These are phyloP conservation scores for Colletotrichum kahawae DNA, from an alignment of 2,329 filamentous ascomycete species.

Conservation along the genomic window DNA sequence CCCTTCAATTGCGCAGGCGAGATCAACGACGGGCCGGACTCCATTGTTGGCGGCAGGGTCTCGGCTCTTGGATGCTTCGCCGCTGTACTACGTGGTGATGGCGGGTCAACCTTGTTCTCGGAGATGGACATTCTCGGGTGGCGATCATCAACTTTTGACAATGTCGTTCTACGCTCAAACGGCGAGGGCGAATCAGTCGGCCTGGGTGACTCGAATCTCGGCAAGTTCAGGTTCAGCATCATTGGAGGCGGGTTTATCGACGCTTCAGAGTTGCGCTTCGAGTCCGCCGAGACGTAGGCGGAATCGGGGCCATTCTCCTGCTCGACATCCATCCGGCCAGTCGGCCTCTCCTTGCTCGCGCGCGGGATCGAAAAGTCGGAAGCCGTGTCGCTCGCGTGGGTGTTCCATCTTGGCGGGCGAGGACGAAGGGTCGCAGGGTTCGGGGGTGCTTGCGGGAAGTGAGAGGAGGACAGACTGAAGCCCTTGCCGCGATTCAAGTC, in stretches of 20 bases:
- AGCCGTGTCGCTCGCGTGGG: constrained; percentile 49
- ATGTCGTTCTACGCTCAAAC: constrained; percentile 35
- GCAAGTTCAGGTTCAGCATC: constrained; percentile 36
- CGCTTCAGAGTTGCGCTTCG: constrained; percentile 56
- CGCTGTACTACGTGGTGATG: constrained; percentile 30
- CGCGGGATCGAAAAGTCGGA: constrained; percentile 32
- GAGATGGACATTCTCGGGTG: constrained; percentile 62
- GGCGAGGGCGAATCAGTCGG: constrained; percentile 36
- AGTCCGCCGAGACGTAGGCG: constrained; percentile 59
- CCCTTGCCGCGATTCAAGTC: constrained; percentile 62
- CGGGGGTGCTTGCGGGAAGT: constrained; percentile 45
- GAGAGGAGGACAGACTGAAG: constrained; percentile 53
- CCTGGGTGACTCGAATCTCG: constrained; percentile 46
- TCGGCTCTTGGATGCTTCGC: constrained; percentile 43
- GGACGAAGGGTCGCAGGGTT: constrained; percentile 41
- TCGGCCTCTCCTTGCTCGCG: not conserved
- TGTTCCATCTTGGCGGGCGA: constrained; percentile 51
- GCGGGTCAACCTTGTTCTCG: constrained; percentile 48
- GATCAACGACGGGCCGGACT: constrained; percentile 57
- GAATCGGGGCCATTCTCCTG: constrained; percentile 55
- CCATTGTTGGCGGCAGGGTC: constrained; percentile 57
- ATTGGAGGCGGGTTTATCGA: constrained; percentile 47
- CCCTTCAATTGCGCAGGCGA: constrained; percentile 58
- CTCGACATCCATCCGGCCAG: constrained; percentile 48
- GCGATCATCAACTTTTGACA: constrained; percentile 53